Percentiles rank a stretch among this genome's conserved stretches.
Conservation (phyloP, 306 rosid species). For the Quillaja saponaria region DNA sequence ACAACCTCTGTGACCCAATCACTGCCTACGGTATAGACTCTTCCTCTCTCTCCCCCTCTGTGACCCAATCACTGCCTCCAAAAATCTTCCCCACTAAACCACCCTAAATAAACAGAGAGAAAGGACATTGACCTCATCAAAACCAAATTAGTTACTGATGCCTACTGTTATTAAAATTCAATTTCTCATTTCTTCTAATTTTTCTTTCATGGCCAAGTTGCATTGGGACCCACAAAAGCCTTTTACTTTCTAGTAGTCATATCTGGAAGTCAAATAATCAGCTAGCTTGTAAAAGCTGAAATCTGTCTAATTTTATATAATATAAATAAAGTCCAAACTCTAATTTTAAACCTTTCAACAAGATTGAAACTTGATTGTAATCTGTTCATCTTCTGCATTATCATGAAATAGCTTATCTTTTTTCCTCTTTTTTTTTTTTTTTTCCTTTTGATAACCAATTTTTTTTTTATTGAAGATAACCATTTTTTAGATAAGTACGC, state of each 20-base stretch:
- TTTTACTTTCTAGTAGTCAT: slow-evolving; percentile 31
- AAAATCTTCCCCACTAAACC: slow-evolving; percentile 27
- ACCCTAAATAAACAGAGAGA: slow-evolving; percentile 39
- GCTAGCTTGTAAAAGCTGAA: slow-evolving; percentile 63
- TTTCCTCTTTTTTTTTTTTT: neutral
- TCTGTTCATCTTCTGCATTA: neutral
- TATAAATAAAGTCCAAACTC: slow-evolving; percentile 20
- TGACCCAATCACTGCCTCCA: slow-evolving; percentile 27
- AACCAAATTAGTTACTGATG: slow-evolving; percentile 36
- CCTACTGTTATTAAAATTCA: slow-evolving; percentile 15
- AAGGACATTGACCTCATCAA: slow-evolving; percentile 64
- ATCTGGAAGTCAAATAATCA: slow-evolving; percentile 62
- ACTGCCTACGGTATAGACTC: slow-evolving; percentile 19
- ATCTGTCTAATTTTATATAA: slow-evolving; percentile 53
- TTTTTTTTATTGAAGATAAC: too few species aligned
- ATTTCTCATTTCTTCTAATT: neutral
- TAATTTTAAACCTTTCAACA: too few species aligned
- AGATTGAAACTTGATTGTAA: neutral
- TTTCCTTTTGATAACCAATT: neutral
- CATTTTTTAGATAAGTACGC: too few species aligned
- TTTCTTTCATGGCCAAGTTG: slow-evolving; percentile 24
- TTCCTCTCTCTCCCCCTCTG: slow-evolving; percentile 6
- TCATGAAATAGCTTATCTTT: too few species aligned
- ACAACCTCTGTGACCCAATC: slow-evolving; percentile 17
- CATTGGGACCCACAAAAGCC: slow-evolving; percentile 44